Base-by-base conservation (phyloP, 2,329 filamentous ascomycete genomes). In the Cladosporium sp. region DNA sequence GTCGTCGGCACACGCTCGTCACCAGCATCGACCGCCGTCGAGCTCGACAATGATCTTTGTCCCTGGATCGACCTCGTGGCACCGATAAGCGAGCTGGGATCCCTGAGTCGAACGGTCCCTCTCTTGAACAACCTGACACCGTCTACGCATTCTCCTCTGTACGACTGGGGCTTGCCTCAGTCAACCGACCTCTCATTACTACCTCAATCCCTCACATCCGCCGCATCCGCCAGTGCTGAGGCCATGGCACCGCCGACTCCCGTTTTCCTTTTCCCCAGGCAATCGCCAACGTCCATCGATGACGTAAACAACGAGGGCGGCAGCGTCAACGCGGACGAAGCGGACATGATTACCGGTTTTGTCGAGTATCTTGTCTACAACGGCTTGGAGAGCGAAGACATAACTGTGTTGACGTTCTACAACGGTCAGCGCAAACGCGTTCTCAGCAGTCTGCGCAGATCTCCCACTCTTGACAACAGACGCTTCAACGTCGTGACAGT, bases 381-480 rank as follows among this genome's bases (percentile, higher is more conserved):
- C 56, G 84, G 84, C 0, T 71, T 85, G 1, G 60, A 71, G 0
- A 66, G 78, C 0, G 66, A 71, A 0, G 75, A 84, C 5, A 90
- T 95, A 52, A 95, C 89, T 0, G 74, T 95, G 3, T 69, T 96
- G 46, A 92, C 89, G 0, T 95, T 93, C 64, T 96, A 95, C 73
- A 89, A 87, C 41, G 90, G 87, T 0, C 91, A 96, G 64, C 78
- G 85, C 42, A 86, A 85, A 58, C 70, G 77, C 2, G 76, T 95
- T 2, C 61, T 83, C 0, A 74, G 72, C 11, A 67, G 71, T 5
- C 66, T 85, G 3, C 67, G 70, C 9, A 46, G 50, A 18, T 49
- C 53, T 9, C 22, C 48, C 9, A 43, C 37, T 10, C 55, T 64
- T 13, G 28, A 51, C 7, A 48, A 50, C 43, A 38, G 43, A 7